These are phyloP conservation scores for Tolypocladium ovalisporum DNA, from an alignment of 2,329 filamentous ascomycete species.

Conservation along the genomic window DNA sequence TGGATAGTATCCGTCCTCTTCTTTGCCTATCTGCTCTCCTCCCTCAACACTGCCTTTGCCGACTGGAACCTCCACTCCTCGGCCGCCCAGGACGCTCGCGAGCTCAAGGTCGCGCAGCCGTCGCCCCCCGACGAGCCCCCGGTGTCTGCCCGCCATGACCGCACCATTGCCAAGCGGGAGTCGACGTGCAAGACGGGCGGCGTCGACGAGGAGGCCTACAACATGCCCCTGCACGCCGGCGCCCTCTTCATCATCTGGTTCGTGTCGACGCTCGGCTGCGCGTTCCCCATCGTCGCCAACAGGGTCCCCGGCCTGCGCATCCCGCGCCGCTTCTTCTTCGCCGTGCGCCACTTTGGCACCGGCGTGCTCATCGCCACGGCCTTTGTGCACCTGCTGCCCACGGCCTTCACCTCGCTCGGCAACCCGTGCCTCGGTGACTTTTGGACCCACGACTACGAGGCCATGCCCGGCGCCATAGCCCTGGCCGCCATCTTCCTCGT, in stretches of 20 bases:
- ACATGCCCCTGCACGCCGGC: constrained; percentile 45
- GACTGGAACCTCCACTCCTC: neutral
- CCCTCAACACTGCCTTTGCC: constrained; percentile 8
- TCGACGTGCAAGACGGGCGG: constrained; percentile 17
- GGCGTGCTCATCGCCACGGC: constrained; percentile 67
- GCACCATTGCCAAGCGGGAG: constrained; percentile 13
- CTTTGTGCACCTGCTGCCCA: constrained; percentile 65
- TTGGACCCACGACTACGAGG: constrained; percentile 65
- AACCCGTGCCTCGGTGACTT: constrained; percentile 60
- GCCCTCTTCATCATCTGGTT: constrained; percentile 40
- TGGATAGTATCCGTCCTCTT: constrained; percentile 32
- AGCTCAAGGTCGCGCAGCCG: neutral
- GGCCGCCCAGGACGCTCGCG: neutral
- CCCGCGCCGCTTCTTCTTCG: constrained; percentile 43
- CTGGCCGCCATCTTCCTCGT: constrained; percentile 72
- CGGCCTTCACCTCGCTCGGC: constrained; percentile 51
- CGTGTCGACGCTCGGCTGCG: constrained; percentile 36
- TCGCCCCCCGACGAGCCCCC: constrained; percentile 3
- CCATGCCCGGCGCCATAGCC: constrained; percentile 70
- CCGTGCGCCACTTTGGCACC: constrained; percentile 61
- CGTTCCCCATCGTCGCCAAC: constrained; percentile 43
- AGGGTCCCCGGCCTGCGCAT: constrained; percentile 42
- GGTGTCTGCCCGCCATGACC: constrained; percentile 1
- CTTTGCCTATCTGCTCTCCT: constrained; percentile 20
- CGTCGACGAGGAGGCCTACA: constrained; percentile 31